Evolutionary conservation across 768 basidiomycete species (phyloP).

Genomic region (Terana coerulea): DNA sequence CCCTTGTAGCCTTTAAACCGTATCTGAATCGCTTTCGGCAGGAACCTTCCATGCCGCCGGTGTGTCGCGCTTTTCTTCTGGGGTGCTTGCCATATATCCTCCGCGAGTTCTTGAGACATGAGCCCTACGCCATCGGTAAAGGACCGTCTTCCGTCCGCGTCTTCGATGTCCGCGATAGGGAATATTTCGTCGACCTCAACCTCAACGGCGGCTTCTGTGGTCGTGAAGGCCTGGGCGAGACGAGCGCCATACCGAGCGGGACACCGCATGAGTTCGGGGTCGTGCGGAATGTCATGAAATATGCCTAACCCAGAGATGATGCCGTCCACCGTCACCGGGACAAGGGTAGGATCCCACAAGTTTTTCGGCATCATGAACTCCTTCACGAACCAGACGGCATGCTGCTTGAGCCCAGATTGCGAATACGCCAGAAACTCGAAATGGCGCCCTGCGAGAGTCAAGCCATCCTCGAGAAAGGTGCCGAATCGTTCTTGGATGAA

Average conservation of each 20-base stretch:
- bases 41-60: neutral
- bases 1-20: conserved; percentile 60
- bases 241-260: conserved; percentile 66
- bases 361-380: conserved; percentile 14
- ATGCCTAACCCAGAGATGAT: conserved; percentile 47
- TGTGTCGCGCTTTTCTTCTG: neutral
- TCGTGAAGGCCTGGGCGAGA: conserved; percentile 64
- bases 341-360: neutral
- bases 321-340: conserved; percentile 34
- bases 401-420: conserved; percentile 17
- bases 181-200: conserved; percentile 33
- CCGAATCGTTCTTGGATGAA: conserved; percentile 21
- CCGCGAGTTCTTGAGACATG: conserved; percentile 49
- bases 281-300: conserved; percentile 44
- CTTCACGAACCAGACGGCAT: conserved; percentile 21
- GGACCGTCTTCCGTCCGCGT: neutral
- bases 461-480: conserved; percentile 15
- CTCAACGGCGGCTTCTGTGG: conserved; percentile 54
- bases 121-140: conserved; percentile 39
- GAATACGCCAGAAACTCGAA: conserved; percentile 22
- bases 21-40: conserved; percentile 43
- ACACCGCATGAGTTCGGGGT: conserved; percentile 42
- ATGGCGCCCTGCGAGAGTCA: conserved; percentile 15
- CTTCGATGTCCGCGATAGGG: conserved; percentile 41
- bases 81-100: conserved; percentile 36